Percentiles rank a stretch among this genome's conserved stretches.
Evolutionary conservation across 129 eudicot species (phyloP).

Genomic region (Chrysanthemum seticuspe): DNA sequence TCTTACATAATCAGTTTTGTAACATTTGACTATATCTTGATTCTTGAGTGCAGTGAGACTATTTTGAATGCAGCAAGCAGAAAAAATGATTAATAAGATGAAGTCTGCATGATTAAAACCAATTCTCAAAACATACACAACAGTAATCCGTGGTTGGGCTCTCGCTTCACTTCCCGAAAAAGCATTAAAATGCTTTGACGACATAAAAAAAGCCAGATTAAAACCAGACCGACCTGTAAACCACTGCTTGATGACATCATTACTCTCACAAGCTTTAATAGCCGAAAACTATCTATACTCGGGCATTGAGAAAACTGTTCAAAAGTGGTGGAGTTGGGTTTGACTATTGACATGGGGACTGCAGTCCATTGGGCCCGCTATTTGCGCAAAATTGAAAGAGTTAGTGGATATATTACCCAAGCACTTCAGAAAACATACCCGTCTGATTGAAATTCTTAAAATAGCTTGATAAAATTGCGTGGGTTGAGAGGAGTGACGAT

Average conservation of each 20-base stretch:
- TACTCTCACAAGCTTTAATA: slow-evolving; percentile 72
- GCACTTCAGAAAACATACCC: slow-evolving; percentile 94
- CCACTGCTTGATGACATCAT: slow-evolving; percentile 89
- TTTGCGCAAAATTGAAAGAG: slow-evolving; percentile 71
- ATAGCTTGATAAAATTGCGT: slow-evolving; percentile 36
- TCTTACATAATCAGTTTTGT: no score
- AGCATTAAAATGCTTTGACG: slow-evolving; percentile 76
- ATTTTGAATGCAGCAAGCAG: slow-evolving; percentile 62
- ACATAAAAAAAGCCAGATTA: slow-evolving; percentile 69
- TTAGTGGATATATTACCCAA: slow-evolving; percentile 81
- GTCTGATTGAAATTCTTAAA: slow-evolving; percentile 82
- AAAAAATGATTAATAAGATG: slow-evolving; percentile 71
- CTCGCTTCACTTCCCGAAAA: slow-evolving; percentile 92
- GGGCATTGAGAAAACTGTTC: slow-evolving; percentile 54
- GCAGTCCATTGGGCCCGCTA: slow-evolving; percentile 93
- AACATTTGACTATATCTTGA: not conserved
- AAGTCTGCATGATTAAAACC: slow-evolving; percentile 75
- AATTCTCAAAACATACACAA: slow-evolving; percentile 78
- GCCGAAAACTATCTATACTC: slow-evolving; percentile 73
- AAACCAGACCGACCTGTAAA: slow-evolving; percentile 87
- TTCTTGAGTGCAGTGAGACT: no score
- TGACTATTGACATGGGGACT: slow-evolving; percentile 88
- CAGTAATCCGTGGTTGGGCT: slow-evolving; percentile 90
- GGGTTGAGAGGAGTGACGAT: slow-evolving; percentile 21
- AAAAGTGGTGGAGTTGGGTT: slow-evolving; percentile 65